Evolutionary conservation across 1,284 basidiomycete species (phyloP).

Genomic region (Ceratobasidium theobromae): DNA sequence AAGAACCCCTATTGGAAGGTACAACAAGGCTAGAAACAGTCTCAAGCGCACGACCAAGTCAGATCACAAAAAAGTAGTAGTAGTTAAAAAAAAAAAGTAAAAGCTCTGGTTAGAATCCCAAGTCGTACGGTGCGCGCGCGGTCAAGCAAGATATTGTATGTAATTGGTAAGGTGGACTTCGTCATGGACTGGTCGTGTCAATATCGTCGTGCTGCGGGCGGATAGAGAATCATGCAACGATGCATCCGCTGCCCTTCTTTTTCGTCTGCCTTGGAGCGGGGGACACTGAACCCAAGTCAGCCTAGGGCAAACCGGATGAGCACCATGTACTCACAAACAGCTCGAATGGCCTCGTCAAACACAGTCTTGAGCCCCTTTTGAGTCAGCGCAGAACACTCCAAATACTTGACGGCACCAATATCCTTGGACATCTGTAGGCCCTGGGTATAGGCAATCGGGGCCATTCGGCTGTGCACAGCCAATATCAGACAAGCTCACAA

Average conservation of each 20-base stretch:
- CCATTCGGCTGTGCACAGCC: conserved; percentile 71
- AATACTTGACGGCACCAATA: conserved; percentile 93
- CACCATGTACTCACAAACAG: conserved; percentile 68
- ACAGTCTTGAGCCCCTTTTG: conserved; percentile 97
- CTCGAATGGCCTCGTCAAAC: conserved; percentile 94
- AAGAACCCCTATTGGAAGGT: conserved; percentile 22
- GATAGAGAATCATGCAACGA: conserved; percentile 58
- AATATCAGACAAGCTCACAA: conserved; percentile 7
- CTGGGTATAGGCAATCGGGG: conserved; percentile 89
- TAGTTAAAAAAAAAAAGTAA: not conserved
- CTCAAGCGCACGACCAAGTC: conserved; percentile 24
- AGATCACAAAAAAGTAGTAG: conserved; percentile 6
- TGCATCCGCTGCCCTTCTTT: conserved; percentile 54
- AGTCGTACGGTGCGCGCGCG: not conserved
- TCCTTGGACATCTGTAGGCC: conserved; percentile 91
- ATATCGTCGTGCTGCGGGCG: conserved; percentile 1
- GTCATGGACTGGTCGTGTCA: conserved; percentile 21
- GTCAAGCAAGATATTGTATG: conserved; percentile 1
- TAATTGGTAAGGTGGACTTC: not conserved
- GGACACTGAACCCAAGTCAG: conserved; percentile 58
- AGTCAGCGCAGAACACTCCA: conserved; percentile 96
- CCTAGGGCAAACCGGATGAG: conserved; percentile 28
- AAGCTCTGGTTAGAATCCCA: not conserved
- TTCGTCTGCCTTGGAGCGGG: conserved; percentile 61
- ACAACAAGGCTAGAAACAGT: conserved; percentile 25